These are phyloP conservation scores for Capsella bursapastoris DNA, from an alignment of 345 rosid genomes.

Conservation along the genomic window DNA sequence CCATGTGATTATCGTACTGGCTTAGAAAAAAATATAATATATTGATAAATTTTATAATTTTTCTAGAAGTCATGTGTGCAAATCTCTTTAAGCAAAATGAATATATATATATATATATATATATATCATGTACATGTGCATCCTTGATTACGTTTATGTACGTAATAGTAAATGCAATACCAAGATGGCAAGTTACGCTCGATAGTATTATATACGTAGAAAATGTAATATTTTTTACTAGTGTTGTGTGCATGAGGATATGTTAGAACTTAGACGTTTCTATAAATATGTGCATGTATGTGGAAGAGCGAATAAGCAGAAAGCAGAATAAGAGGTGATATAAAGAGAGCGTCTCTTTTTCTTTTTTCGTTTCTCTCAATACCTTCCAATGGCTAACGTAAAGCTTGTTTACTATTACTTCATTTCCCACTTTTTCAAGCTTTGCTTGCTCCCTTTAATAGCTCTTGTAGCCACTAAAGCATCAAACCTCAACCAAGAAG, in stretches of 20 bases:
- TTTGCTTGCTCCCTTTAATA: conserved; percentile 66
- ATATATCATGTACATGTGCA: neutral
- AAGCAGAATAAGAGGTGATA: neutral
- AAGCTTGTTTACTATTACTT: conserved; percentile 74
- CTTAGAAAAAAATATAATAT: neutral
- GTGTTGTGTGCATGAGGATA: conserved; percentile 4
- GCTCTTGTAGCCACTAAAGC: conserved; percentile 54
- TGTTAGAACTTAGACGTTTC: neutral
- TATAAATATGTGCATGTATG: conserved; percentile 27
- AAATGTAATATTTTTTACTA: neutral
- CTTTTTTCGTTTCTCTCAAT: neutral
- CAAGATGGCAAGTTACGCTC: conserved; percentile 3
- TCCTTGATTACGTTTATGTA: conserved; percentile 26
- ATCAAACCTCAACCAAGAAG: conserved; percentile 59
- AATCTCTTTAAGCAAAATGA: neutral
- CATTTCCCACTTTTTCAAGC: conserved; percentile 58
- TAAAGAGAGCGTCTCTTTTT: neutral
- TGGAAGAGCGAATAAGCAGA: conserved; percentile 5
- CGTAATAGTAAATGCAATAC: conserved; percentile 1
- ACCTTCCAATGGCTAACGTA: conserved; percentile 53
- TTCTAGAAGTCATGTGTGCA: neutral
- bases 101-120: too few species aligned
- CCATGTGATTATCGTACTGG: neutral
- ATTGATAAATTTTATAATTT: neutral
- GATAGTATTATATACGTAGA: too few species aligned